phyloP scores from a whole-genome alignment of 2,329 filamentous ascomycete species.

The Fusarium bulbicola region DNA sequence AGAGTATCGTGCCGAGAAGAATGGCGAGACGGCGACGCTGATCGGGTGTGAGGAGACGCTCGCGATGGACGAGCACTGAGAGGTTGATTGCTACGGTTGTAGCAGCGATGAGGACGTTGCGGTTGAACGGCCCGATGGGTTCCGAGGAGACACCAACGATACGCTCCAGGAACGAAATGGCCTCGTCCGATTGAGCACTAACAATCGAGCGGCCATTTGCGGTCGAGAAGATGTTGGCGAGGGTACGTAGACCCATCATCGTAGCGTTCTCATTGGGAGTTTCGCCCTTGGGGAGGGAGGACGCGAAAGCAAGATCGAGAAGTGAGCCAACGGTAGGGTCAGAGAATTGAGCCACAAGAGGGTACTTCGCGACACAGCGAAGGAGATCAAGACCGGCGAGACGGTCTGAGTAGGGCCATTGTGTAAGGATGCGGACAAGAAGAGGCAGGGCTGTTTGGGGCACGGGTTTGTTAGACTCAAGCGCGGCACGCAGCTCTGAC shows the following conservation, averaged over 20 bases:
- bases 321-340: constrained; percentile 65
- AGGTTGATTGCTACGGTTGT: constrained; percentile 88
- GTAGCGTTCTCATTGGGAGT: constrained; percentile 78
- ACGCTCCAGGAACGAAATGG: constrained; percentile 70
- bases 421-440: constrained; percentile 75
- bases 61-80: constrained; percentile 71
- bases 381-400: constrained; percentile 88
- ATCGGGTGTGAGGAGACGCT: constrained; percentile 50
- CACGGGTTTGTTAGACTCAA: constrained; percentile 67
- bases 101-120: constrained; percentile 83
- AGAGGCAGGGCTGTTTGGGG: constrained; percentile 66
- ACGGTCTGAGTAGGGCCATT: constrained; percentile 83
- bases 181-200: constrained; percentile 65
- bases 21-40: constrained; percentile 60
- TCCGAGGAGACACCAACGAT: constrained; percentile 63
- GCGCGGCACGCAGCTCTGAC: constrained; percentile 65
- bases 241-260: constrained; percentile 84
- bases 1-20: constrained; percentile 70
- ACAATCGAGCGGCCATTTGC: constrained; percentile 74
- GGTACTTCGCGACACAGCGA: constrained; percentile 78
- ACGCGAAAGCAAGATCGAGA: constrained; percentile 62
- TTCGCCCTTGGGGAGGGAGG: constrained; percentile 55
- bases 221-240: constrained; percentile 86
- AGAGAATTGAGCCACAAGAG: constrained; percentile 69
- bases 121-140: constrained; percentile 67